Base-by-base conservation (phyloP, 305 asterid species). In the Solanum hybrid region DNA sequence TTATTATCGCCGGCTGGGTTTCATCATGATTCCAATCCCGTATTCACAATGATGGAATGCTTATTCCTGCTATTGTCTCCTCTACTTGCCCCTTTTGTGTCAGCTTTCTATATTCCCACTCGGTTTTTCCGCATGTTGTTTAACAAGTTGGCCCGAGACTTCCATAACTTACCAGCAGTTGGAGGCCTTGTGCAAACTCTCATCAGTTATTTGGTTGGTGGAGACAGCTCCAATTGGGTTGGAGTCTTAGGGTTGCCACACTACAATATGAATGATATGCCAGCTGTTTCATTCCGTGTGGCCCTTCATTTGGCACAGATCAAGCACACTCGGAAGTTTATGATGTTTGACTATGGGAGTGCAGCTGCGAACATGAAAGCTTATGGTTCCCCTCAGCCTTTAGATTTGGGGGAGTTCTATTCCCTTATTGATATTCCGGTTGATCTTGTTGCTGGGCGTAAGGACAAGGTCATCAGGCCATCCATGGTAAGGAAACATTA, bases 241-340 rank as follows among this genome's bases (percentile, higher is more conserved):
- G 99, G 99, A 27, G 98, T 94, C 27, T 71, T 97, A 76, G 99
- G 98, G 51, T 88, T 96, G 80, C 99, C 99, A 0, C 99, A 97
- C 93, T 97, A 97, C 92, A 97, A 97, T 87, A 97, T 97, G 99
- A 97, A 97, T 36, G 98, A 96, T 92, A 97, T 96, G 99, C 99
- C 99, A 1, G 99, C 99, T 38, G 97, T 97, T 12, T 93, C 99
- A 5, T 96, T 96, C 36, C 93, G 94, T 0, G 99, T 97, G 88
- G 98, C 95, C 3, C 96, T 93, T 80, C 99, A 97, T 91, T 93
- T 97, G 72, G 98, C 98, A 7, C 99, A 97, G 91, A 93, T 97
- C 94, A 97, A 96, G 93, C 98, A 91, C 20, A 31, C 95, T 0
- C 92, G 91, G 93, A 97, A 93, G 93, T 97, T 97, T 81, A 64